A percentile compares a stretch with the other conserved stretches of the same genome.
These are phyloP conservation scores for Sarocladiaceae sp. DNA, from an alignment of 2,329 filamentous ascomycete genomes.

Conservation along the genomic window DNA sequence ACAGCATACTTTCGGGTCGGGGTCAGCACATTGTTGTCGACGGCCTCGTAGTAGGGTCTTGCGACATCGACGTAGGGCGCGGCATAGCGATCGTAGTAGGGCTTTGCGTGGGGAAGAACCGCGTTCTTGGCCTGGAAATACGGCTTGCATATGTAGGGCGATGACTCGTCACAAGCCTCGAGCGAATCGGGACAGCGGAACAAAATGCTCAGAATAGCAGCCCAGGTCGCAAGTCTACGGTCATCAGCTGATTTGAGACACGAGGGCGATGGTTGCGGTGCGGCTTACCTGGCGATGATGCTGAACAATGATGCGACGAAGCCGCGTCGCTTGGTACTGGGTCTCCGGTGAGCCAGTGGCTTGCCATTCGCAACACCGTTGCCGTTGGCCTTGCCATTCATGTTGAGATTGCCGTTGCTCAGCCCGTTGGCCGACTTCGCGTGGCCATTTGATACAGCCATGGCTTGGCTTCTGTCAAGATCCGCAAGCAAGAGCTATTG, in stretches of 20 bases:
- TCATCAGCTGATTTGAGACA: slow-evolving; percentile 10
- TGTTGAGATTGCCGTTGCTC: slow-evolving; percentile 25
- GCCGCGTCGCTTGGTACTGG: slow-evolving; percentile 18
- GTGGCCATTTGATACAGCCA: slow-evolving; percentile 19
- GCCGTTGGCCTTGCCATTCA: slow-evolving; percentile 15
- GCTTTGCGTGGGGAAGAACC: slow-evolving; percentile 68
- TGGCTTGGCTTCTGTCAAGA: neutral
- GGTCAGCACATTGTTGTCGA: slow-evolving; percentile 58
- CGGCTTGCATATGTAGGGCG: slow-evolving; percentile 74
- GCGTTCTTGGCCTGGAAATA: slow-evolving; percentile 63
- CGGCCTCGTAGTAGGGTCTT: slow-evolving; percentile 65
- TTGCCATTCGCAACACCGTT: slow-evolving; percentile 21
- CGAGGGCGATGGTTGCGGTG: neutral
- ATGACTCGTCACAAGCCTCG: slow-evolving; percentile 59
- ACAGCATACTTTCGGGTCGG: slow-evolving; percentile 62
- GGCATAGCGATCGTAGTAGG: slow-evolving; percentile 81
- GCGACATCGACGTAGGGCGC: slow-evolving; percentile 73
- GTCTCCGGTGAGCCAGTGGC: slow-evolving; percentile 13
- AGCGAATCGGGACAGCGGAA: slow-evolving; percentile 74
- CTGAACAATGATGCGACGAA: slow-evolving; percentile 36
- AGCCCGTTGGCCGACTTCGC: slow-evolving; percentile 34
- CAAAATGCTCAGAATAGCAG: slow-evolving; percentile 70
- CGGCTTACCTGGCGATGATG: slow-evolving; percentile 46
- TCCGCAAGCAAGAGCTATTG: slow-evolving; percentile 3
- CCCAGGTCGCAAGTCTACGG: slow-evolving; percentile 74